These are phyloP conservation scores for Rhodomyrtus tomentosa DNA, from an alignment of 345 rosid genomes.

Conservation along the genomic window DNA sequence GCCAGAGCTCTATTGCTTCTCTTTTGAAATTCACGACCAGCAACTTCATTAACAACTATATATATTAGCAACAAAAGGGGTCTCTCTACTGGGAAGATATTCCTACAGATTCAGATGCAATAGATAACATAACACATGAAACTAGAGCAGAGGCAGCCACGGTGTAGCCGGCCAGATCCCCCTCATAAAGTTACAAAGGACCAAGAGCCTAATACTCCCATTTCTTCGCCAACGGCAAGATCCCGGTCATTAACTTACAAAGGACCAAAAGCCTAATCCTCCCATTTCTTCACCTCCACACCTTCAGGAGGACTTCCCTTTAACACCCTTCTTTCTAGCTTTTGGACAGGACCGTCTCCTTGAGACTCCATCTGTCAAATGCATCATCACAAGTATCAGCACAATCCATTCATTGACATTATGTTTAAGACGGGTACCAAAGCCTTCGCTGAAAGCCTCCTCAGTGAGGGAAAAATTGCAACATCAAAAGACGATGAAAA, in stretches of 20 bases:
- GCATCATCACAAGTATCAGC: not conserved
- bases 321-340: slow-evolving; percentile 88
- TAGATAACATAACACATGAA: not conserved
- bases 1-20: not conserved
- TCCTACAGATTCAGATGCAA: not conserved
- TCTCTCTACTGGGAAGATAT: too few relatives aligned
- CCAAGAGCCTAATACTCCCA: too few relatives aligned
- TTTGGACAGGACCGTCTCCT: slow-evolving; percentile 82
- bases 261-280: slow-evolving; percentile 11
- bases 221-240: too few relatives aligned
- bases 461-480: not conserved
- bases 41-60: not conserved
- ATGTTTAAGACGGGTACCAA: not conserved
- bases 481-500: not conserved
- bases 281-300: slow-evolving; percentile 91
- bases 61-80: too few relatives aligned
- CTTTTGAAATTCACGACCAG: not conserved
- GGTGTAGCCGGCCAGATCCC: too few relatives aligned
- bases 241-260: not conserved
- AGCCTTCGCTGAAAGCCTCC: not conserved
- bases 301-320: slow-evolving; percentile 88
- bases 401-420: not conserved
- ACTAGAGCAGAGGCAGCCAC: not conserved
- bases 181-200: too few relatives aligned
- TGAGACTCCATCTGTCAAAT: slow-evolving; percentile 59